phyloP scores from a whole-genome alignment of 139 green algal species.

The Edaphochlamys debaryana region DNA sequence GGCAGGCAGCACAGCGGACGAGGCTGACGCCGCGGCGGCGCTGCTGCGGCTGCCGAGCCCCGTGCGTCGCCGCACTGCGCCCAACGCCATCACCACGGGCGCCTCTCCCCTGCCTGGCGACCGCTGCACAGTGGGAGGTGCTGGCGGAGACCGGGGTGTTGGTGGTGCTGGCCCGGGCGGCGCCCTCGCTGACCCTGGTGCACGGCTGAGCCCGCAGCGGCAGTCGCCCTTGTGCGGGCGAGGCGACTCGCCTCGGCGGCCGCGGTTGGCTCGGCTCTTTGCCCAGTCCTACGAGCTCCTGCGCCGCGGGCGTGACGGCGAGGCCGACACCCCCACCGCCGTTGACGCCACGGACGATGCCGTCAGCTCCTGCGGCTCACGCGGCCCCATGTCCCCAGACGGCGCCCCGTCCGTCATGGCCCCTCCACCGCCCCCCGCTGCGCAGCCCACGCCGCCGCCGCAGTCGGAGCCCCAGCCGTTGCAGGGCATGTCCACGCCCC shows the following conservation, averaged over 20 bases:
- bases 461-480: background rate
- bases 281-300: no score
- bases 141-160: no score
- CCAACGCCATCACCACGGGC: constrained; percentile 11
- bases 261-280: background rate
- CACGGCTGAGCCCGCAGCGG: no score
- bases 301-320: no score
- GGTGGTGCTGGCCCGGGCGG: no score
- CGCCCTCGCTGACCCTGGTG: background rate
- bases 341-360: constrained; percentile 5
- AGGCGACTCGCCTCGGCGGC: background rate
- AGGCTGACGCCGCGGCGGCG: background rate
- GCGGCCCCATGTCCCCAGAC: background rate
- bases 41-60: background rate
- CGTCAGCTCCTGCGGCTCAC: constrained; percentile 4
- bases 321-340: no score
- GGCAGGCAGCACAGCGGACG: background rate
- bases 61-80: background rate
- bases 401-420: no score
- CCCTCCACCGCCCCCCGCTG: no score
- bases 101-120: background rate
- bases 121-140: no score
- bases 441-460: no score
- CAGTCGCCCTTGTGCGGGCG: background rate
- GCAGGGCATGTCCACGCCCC: background rate